Base-by-base conservation (phyloP, 768 basidiomycete genomes). In the Pholiota conissans region DNA sequence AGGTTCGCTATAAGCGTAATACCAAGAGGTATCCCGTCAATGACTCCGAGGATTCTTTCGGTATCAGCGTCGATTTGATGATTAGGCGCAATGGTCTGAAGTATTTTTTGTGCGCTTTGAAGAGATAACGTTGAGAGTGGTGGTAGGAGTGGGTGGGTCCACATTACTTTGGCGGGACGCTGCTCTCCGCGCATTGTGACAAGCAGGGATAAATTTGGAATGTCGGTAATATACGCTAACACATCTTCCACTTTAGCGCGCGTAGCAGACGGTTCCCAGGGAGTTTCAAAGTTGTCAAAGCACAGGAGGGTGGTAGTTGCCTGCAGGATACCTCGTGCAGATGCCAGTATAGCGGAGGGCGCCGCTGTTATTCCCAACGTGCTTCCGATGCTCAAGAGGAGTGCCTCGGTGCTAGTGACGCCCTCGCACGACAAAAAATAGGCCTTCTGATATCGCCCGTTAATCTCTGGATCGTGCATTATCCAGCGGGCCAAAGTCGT, bases 251-350 rank as follows among this genome's bases (percentile, higher is more conserved):
- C 57, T 1, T 62, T 65, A 3, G 65, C 56, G 8, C 67, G 65
- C 18, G 60, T 65, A 5, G 60, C 50, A n/a, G 62, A 56, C 2
- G 65, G 56, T 37, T 72, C 70, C 72, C 71, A 74, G 0, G 67
- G 63, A 2, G 71, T 72, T 57, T 74, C 73, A 8, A 74, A 68
- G 49, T 74, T 74, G 51, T 74, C 73, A 7, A 74, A 54, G 11
- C 69, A 62, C 39, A 74, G 30, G 14, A 50, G 5, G 11, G n/a
- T 22, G 37, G 37, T 1, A 18, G 14, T n/a, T 18, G 5, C 30
- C 6, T 5, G 30, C 8, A 39, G n/a, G 1, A 39, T 6, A 39
- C 37, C n/a, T 14, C n/a, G 37, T 18, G n/a, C 37, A 18, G 37
- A 18, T 4, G n/a, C n/a, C 0, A 39, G 8, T 4, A 14, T 14